Base-by-base conservation (phyloP, 768 basidiomycete species). In the Amanita polypyramis region DNA sequence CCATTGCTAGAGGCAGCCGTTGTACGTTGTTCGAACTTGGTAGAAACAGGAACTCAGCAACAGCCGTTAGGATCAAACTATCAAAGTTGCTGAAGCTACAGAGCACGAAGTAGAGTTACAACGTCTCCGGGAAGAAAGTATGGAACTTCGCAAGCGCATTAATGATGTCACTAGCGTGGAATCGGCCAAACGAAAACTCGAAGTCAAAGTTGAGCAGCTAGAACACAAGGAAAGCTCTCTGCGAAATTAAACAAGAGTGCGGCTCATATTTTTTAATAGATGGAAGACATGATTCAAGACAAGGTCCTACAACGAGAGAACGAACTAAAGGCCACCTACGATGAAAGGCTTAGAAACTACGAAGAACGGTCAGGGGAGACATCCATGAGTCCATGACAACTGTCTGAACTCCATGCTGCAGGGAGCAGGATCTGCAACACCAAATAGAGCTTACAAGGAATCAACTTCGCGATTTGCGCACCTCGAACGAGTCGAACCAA, bases 1-100 rank as follows among this genome's bases (percentile, higher is more conserved):
- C 96, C 96, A 7, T 72, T 98, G 5, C 79, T 99, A 11, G 95
- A 99, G 59, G 90, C 83, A 10, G 94, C 92, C 9, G 88, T 98
- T 25, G 89, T 91, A 60, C 61, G 56, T 53, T 39, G 7, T 47
- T 52, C 23, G 8, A 14, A 10, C 15, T 43, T 23, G 15, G 9
- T 8, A 11, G 33, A 34, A 27, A 15, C 23, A 37, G 21, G 21
- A 17, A 33, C 30, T 45, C 30, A 42, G 23, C 7, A 5, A 34
- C 19, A 20, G 3, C 51, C 14, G 48, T 15, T 53, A 93, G 89
- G 95, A 98, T 58, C 96, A 98, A 71, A 83, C 94, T 2, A 88
- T 94, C 38, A 90, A 88, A 58, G 82, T 81, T 23, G 77, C 86
- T 1, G 93, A 98, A 61, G 85, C 88, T 7, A 68, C 73, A 32